Base-by-base conservation (phyloP, 2,329 filamentous ascomycete species). In the Magnaporthiopsis rhizophila region DNA sequence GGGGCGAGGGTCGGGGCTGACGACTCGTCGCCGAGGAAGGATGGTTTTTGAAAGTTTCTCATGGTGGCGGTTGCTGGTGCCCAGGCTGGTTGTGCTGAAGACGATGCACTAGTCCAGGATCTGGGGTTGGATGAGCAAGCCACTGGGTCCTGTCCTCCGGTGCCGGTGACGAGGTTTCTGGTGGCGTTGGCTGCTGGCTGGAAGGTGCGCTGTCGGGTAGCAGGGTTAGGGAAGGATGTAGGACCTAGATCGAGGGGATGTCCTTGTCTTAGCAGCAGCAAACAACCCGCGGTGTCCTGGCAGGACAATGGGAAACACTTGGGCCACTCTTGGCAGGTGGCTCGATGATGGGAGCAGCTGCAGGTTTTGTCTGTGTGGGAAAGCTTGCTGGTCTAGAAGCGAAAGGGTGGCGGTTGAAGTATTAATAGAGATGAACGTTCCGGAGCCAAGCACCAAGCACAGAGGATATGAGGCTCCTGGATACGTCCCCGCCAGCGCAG, bases 1-100 rank as follows among this genome's bases (percentile, higher is more conserved):
- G 61, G 26, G 24, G 50, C 64, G 45, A 65, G 50, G 6, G 64
- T 65, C 9, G 61, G 64, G 8, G 61, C 58, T 15, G 26, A 30
- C 11, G 62, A 61, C 58, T 56, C 58, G 58, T 56, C 58, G 30
- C 58, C 62, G 21, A n/a, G 32, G 26, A 60, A 60, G 32, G 30
- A 60, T 2, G 6, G 57, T 12, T 18, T 28, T 24, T 12, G 24
- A 32, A 26, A 26, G 18, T 30, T 21, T 9, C 26, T 2, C 45
- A 53, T 53, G 5, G 15, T 15, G 15, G 45, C 21, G n/a, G 21
- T 53, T 53, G 45, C 45, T 53, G 30, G 30, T 30, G 30, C 3
- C 3, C n/a, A 24, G 21, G 21, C 21, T 21, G 21, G n/a, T 21
- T 7, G 8, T 21, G 45, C 5, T 11, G 9, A 53, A 21, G 45